These are phyloP conservation scores for Quercus lobata DNA, from an alignment of 331 rosid species.

Conservation along the genomic window DNA sequence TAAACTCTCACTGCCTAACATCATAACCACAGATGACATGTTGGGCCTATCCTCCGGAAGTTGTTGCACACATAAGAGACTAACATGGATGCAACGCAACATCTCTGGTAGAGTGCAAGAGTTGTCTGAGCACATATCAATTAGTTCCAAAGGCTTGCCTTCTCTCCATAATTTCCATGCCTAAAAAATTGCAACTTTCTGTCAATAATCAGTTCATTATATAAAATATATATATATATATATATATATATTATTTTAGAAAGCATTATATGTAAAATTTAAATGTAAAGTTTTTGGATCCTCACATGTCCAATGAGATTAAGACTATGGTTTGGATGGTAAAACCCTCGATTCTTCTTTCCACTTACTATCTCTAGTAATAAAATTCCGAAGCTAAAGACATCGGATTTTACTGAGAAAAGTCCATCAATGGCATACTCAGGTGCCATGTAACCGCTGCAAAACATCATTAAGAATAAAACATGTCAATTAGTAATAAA, in stretches of 20 bases:
- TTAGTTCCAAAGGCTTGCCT: conserved; percentile 17
- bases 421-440: background rate
- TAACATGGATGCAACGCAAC: conserved; percentile 21
- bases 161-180: conserved; percentile 34
- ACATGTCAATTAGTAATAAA: background rate
- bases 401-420: conserved; percentile 27
- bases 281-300: background rate
- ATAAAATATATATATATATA: too few relatives aligned
- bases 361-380: background rate
- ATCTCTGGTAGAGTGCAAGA: background rate
- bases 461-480: background rate
- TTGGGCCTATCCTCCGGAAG: conserved; percentile 20
- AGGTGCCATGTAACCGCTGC: background rate
- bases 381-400: conserved; percentile 43
- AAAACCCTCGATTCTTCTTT: too few relatives aligned
- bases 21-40: conserved; percentile 25
- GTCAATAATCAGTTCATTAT: background rate
- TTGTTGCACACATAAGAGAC: conserved; percentile 24
- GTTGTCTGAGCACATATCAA: conserved; percentile 6
- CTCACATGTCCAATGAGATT: conserved; percentile 37
- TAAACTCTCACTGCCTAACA: conserved; percentile 1
- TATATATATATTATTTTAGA: too few relatives aligned
- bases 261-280: background rate
- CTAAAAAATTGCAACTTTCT: conserved; percentile 4
- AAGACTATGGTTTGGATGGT: background rate